Base-by-base conservation (phyloP, 192 early-diverging fungal genomes). In the Entomortierella parvispora region DNA sequence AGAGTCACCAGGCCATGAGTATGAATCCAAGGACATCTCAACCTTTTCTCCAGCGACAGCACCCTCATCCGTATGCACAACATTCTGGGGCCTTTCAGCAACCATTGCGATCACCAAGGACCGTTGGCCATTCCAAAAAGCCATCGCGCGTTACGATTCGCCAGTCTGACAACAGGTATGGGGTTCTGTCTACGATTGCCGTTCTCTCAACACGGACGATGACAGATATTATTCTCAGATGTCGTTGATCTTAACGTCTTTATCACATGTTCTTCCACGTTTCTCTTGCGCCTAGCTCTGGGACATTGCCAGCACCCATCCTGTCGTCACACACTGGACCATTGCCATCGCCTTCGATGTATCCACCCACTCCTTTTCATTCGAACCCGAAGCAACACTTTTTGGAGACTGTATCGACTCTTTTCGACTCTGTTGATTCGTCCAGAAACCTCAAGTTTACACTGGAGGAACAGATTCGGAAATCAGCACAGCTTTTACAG, bases 381-480 rank as follows among this genome's bases (percentile, higher is more conserved):
- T 78, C 79, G 3, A 69, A 80, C 20, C 82, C 79, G 22, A 85
- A 86, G 63, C 84, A 86, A 43, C 71, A 75, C 33, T 88, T 86
- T 50, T 71, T 88, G 11, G 83, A 85, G 28, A 81, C 85, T 10
- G 86, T 88, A 62, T 85, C 86, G 49, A 71, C 61, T 40, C 65
- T 88, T 7, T 84, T 83, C 59, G 87, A 88, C 53, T 85, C 82
- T n/a, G 78, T 85, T 34, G 92, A 93, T 49, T 84, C 84, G 12
- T 82, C 86, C 2, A 76, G 83, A 18, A 83, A 82, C 1, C 81
- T 95, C 22, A 86, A 88, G 58, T 63, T 80, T 49, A 90, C 90
- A 34, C 81, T 95, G 55, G 89, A 91, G 69, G 92, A 92, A 47
- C 92, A 95, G 79, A 87, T 95, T 55, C 81, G 93, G 23, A 85